phyloP scores from a whole-genome alignment of 352 stramenopile species.

The Phytophthora sansomeana region DNA sequence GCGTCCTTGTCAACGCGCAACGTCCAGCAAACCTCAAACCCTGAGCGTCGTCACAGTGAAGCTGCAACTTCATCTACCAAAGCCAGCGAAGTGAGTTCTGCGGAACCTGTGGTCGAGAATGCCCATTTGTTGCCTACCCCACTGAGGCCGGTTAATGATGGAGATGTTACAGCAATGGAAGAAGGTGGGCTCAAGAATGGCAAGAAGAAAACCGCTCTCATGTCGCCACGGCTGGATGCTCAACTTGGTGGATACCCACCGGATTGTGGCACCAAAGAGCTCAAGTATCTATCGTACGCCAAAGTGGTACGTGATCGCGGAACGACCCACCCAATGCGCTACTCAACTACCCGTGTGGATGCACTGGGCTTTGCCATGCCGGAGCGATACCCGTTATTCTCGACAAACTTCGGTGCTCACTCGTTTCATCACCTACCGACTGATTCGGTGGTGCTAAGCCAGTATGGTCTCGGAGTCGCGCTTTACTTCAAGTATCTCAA shows the following conservation, averaged over 20 bases:
- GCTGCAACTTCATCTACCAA: constrained; percentile 19
- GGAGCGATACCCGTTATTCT: constrained; percentile 60
- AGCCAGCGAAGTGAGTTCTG: constrained; percentile 35
- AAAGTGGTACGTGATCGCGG: constrained; percentile 78
- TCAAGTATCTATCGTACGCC: constrained; percentile 85
- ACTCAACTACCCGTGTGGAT: constrained; percentile 66
- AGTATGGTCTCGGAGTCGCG: constrained; percentile 78
- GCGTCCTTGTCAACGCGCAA: constrained; percentile 17
- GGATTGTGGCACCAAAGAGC: constrained; percentile 73
- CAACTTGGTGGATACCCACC: constrained; percentile 78
- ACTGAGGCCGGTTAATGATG: constrained; percentile 11
- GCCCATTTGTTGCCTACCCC: constrained; percentile 11
- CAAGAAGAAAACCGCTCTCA: constrained; percentile 21
- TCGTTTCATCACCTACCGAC: constrained; percentile 78
- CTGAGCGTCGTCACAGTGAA: constrained; percentile 28
- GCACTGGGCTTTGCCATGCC: constrained; percentile 60
- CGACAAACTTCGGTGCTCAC: constrained; percentile 81
- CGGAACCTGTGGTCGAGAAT: constrained; percentile 27
- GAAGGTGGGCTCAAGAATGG: constrained; percentile 21
- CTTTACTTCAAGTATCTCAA: constrained; percentile 92
- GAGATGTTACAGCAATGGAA: constrained; percentile 29
- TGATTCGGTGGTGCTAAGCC: constrained; percentile 79
- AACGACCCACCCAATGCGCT: constrained; percentile 79
- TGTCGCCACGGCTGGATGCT: constrained; percentile 59
- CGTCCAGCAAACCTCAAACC: constrained; percentile 5